phyloP scores from a whole-genome alignment of 495 filamentous ascomycete species.

The Cercophora scortea region DNA sequence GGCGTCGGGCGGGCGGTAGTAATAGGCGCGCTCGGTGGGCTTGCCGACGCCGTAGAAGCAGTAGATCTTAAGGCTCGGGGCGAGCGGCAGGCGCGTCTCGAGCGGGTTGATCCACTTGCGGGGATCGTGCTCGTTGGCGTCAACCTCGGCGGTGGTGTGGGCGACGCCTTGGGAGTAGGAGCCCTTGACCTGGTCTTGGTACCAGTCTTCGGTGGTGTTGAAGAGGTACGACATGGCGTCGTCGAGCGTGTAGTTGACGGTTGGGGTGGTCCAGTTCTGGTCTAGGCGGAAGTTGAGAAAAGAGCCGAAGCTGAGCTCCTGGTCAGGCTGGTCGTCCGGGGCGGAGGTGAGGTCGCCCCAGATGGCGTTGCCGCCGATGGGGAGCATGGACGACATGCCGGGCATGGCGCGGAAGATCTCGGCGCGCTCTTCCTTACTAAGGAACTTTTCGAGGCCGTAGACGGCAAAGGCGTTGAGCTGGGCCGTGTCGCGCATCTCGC shows the following conservation, averaged over 20 bases:
- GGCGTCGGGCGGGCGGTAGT: slow-evolving; percentile 68
- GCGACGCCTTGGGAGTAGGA: slow-evolving; percentile 89
- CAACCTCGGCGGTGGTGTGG: slow-evolving; percentile 69
- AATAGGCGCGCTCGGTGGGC: slow-evolving; percentile 85
- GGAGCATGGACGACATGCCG: slow-evolving; percentile 90
- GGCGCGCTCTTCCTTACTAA: slow-evolving; percentile 78
- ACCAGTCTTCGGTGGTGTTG: slow-evolving; percentile 77
- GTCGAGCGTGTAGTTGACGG: slow-evolving; percentile 69
- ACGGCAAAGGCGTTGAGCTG: slow-evolving; percentile 97
- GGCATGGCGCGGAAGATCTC: slow-evolving; percentile 97
- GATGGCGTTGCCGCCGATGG: slow-evolving; percentile 87
- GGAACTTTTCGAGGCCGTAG: slow-evolving; percentile 93
- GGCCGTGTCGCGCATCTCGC: slow-evolving; percentile 97
- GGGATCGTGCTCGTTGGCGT: slow-evolving; percentile 74
- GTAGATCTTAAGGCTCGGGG: slow-evolving; percentile 90
- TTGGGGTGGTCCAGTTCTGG: slow-evolving; percentile 45
- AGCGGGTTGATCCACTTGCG: slow-evolving; percentile 93
- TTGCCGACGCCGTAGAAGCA: slow-evolving; percentile 97
- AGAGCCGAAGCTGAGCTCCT: slow-evolving; percentile 65
- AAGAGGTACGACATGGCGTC: slow-evolving; percentile 72
- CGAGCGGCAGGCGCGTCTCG: slow-evolving; percentile 79
- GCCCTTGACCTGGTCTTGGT: slow-evolving; percentile 55
- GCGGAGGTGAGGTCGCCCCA: slow-evolving; percentile 91
- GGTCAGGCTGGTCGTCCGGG: slow-evolving; percentile 74
- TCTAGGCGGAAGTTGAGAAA: slow-evolving; percentile 78